phyloP scores from a whole-genome alignment of 1,284 basidiomycete genomes.

The Cutaneotrichosporon cavernicola region DNA sequence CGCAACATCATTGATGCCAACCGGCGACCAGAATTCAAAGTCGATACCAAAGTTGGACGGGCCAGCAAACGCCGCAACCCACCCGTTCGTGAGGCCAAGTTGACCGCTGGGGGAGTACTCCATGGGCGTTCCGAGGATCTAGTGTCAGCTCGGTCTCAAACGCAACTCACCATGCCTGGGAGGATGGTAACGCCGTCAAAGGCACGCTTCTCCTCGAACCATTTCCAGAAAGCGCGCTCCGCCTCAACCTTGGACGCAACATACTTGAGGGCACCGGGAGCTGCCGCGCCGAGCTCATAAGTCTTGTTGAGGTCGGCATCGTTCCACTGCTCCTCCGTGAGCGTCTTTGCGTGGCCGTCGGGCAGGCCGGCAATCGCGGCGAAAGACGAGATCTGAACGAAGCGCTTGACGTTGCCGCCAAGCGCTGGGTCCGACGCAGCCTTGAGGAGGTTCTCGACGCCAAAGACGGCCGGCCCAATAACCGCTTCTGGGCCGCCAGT shows the following conservation, averaged over 20 bases:
- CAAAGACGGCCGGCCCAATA: neutral
- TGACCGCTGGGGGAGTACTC: constrained; percentile 5
- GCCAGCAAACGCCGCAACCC: constrained; percentile 3
- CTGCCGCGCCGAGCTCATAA: constrained; percentile 10
- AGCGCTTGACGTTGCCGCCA: constrained; percentile 7
- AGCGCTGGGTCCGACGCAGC: neutral
- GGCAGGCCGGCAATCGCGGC: constrained; percentile 3
- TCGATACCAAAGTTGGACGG: neutral
- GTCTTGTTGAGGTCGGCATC: constrained; percentile 39
- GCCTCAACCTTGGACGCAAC: constrained; percentile 31
- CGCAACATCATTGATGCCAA: constrained; percentile 17
- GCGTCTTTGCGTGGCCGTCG: constrained; percentile 14
- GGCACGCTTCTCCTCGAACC: constrained; percentile 18
- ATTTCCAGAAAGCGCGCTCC: constrained; percentile 39
- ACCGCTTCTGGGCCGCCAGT: neutral
- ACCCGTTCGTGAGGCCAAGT: constrained; percentile 1
- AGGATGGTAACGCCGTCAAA: constrained; percentile 23
- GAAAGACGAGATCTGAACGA: constrained; percentile 13
- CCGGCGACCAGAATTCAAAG: constrained; percentile 8
- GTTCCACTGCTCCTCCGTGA: constrained; percentile 61
- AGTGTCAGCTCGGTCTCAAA: neutral
- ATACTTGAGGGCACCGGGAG: constrained; percentile 12
- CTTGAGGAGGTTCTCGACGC: constrained; percentile 7
- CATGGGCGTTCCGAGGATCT: constrained; percentile 11
- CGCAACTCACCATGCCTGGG: constrained; percentile 12